Evolutionary conservation across 495 filamentous ascomycete genomes (phyloP), one percentile per base, ranked within the genome.

Genomic region (Penicillium silybi): DNA sequence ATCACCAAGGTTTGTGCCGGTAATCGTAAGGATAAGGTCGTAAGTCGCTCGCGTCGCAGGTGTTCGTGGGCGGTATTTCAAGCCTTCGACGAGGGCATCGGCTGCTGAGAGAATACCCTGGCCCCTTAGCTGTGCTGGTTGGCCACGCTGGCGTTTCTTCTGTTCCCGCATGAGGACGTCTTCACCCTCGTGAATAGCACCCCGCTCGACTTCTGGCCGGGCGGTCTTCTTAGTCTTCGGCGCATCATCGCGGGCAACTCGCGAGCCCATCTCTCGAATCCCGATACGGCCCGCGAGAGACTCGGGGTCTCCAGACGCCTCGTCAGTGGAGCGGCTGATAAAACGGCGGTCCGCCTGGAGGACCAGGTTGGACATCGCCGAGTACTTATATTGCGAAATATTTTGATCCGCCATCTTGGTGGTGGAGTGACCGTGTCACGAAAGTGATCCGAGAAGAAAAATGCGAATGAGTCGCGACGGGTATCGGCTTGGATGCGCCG

Each of bases 291-390:
- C 92, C 32, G 93, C 93, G 40, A 99, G 82, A 46, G 93, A 97
- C 73, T 99, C 93, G 44, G 93, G 93, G 67, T 99, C 95, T 61
- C 93, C 93, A 32, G 95, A 97, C 51, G 88, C 85, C 71, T 99
- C 93, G 74, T 99, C 93, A 57, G 85, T 89, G 57, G 88, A 83
- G 61, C 91, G 85, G 48, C 89, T 91, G 59, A 92, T 85, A 68
- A 99, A 97, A 66, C 95, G 86, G 72, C 89, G 86, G 78, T 99
- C 93, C 76, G 90, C 92, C 86, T 97, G 92, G 82, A 97, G 89
- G 68, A 99, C 93, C 90, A 99, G 85, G 84, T 99, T 99, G 78
- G 93, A 97, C 93, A 99, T 99, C 69, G 90, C 92, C 85, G 90
- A 89, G 81, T 99, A 99, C 73, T 99, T 99, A 80, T 96, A 99